These are phyloP conservation scores for Rhizoclosmatium hyalinum DNA, from an alignment of 371 early-diverging fungal genomes.

Conservation along the genomic window DNA sequence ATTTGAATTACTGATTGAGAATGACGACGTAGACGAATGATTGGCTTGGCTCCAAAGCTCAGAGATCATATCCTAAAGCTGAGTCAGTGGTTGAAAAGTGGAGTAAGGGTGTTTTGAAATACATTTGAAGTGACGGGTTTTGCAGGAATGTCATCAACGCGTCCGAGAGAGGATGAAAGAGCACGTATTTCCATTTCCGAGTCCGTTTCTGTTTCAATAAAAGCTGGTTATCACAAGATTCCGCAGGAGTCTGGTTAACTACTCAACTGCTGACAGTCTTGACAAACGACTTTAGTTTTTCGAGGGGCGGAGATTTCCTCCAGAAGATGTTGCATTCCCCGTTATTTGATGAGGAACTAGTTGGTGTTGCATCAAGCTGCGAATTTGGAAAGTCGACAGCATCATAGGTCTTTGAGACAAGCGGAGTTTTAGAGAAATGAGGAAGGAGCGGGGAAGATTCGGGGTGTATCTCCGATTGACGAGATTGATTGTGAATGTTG, in stretches of 20 bases:
- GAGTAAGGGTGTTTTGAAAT: not conserved
- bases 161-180: conserved; percentile 1
- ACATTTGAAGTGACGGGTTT: not conserved
- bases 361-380: not conserved
- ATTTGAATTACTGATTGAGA: not conserved
- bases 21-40: not conserved
- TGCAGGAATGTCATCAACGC: not conserved
- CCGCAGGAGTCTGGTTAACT: not conserved
- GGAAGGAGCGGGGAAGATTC: too few relatives aligned
- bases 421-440: too few relatives aligned
- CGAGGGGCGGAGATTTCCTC: conserved; percentile 16
- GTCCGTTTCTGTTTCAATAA: not conserved
- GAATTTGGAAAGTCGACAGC: too few relatives aligned
- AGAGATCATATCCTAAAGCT: conserved; percentile 2
- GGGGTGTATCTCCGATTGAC: too few relatives aligned
- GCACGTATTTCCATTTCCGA: not conserved
- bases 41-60: conserved; percentile 8
- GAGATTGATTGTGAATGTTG: too few relatives aligned
- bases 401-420: too few relatives aligned
- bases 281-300: conserved; percentile 14
- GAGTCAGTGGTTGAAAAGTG: not conserved
- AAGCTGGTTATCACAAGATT: not conserved
- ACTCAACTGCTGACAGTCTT: not conserved
- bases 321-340: conserved; percentile 13
- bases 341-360: not conserved